Base-by-base conservation (phyloP, 129 eudicot genomes). In the Chrysanthemum seticuspe region DNA sequence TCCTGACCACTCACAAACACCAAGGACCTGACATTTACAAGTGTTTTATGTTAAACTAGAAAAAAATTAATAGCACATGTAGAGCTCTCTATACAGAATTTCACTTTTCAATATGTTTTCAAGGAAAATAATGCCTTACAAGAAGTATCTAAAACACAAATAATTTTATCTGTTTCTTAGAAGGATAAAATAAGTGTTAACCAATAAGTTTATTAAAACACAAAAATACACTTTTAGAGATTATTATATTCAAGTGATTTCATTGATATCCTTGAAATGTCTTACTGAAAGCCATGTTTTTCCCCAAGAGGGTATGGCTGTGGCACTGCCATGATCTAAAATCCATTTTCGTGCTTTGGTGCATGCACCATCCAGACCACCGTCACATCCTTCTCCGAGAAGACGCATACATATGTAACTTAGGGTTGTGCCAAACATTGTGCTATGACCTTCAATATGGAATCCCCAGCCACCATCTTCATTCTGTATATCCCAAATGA, bases 391-490 rank as follows among this genome's bases (percentile, higher is more conserved):
- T 67, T 85, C 88, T 13, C 94, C 96, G 0, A 90, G 81, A 23
- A 90, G 76, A 2, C 96, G 86, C 87, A 87, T 75, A 21, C 85
- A 78, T 6, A 90, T 73, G 78, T 90, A 90, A 68, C 63, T 84
- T 8, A 87, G 82, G 0, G 80, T 40, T 1, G 88, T 84, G 75
- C 90, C 71, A 76, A 89, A 87, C 92, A 87, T 89, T 14, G 82
- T 84, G 82, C 96, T 89, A 50, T 78, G 83, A 3, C 96, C 96
- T 55, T 85, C 93, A 8, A 83, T 72, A 66, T 89, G 93, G 13
- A 89, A 71, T 15, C 96, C 96, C 88, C 96, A 89, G 0, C 96
- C 96, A 40, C 92, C 92, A 49, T 89, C 96, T 77, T 87, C 83
- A 56, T 89, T 89, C 92, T 89, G 77, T 45, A 62, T 3, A 44